A percentile compares a stretch with the other conserved stretches of the same genome.
Conservation (phyloP, 2,329 filamentous ascomycete genomes). For the Lachnellula arida region DNA sequence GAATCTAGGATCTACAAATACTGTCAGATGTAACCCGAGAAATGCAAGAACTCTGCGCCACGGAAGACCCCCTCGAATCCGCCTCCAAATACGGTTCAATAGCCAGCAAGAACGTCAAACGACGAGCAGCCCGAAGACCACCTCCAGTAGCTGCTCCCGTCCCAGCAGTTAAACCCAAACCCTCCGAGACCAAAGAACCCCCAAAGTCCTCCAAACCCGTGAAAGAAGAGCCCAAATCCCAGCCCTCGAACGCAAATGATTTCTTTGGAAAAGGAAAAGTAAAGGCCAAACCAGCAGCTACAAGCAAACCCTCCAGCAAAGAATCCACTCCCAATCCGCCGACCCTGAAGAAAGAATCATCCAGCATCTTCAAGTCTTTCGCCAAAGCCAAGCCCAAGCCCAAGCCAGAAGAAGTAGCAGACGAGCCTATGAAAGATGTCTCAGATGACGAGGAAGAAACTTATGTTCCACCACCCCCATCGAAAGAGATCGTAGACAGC, state of each 20-base stretch:
- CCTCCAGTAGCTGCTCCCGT: conserved; percentile 25
- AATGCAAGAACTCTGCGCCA: conserved; percentile 48
- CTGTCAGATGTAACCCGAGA: conserved; percentile 67
- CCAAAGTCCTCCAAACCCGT: conserved; percentile 11
- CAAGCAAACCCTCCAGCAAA: conserved; percentile 18
- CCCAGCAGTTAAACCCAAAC: conserved; percentile 19
- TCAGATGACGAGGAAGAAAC: conserved; percentile 52
- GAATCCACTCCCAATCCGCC: conserved; percentile 26
- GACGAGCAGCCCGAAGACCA: conserved; percentile 34
- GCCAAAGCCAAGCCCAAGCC: conserved; percentile 62
- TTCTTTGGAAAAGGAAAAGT: conserved; percentile 35
- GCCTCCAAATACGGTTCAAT: conserved; percentile 69
- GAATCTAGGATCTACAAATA: conserved; percentile 54
- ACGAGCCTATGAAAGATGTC: conserved; percentile 50
- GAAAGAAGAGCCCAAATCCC: conserved; percentile 20
- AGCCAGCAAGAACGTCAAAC: conserved; percentile 62
- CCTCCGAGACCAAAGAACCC: conserved; percentile 16
- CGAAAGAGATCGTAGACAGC: conserved; percentile 28
- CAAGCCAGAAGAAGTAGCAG: conserved; percentile 43
- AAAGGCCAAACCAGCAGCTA: conserved; percentile 17
- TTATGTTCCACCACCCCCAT: conserved; percentile 40
- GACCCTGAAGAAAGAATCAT: conserved; percentile 53
- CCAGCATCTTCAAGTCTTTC: conserved; percentile 74
- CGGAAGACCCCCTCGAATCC: conserved; percentile 55
- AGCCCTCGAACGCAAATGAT: conserved; percentile 32